Base-by-base conservation (phyloP, 257 asterid genomes). In the Solanum clarkiae region DNA sequence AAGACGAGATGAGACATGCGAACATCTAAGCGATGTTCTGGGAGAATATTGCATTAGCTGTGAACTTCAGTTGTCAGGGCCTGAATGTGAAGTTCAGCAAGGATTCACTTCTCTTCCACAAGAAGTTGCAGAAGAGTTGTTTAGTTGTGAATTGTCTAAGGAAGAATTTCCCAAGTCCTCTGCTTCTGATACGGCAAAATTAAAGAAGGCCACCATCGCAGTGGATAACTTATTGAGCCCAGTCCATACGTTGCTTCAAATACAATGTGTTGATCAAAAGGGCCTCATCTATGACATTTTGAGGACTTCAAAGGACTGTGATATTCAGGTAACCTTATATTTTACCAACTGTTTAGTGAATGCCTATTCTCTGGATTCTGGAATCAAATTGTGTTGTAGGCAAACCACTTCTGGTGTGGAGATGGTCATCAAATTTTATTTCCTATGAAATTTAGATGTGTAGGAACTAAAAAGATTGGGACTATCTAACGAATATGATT, bases 231-330 rank as follows among this genome's bases (percentile, higher is more conserved):
- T 77, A 62, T 80, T 91, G 84, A 91, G 93, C 86, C 91, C 93
- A 18, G 88, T 85, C 60, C 91, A 91, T 77, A 91, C 93, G 7
- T 80, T 90, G 82, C 91, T 91, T 72, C 92, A 91, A 86, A 90
- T 91, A 87, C 90, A 86, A 85, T 90, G 93, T 72, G 80, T 60
- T 80, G 91, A 91, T 85, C 93, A 91, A 83, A 91, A 91, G 84
- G 93, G 89, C 57, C 90, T 91, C 86, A 85, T 91, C 62, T 91
- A 91, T 77, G 93, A 91, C 86, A 88, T 91, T 55, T 88, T 91
- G 85, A 86, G 87, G 56, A 91, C 92, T 16, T 87, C 89, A 85
- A 91, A 91, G 90, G 93, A 91, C 85, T 89, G 86, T 72, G 88
- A 86, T 82, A 88, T 87, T 87, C 90, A 80, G 92, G 93, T 91